Percentiles rank a stretch among this genome's conserved stretches.
These are phyloP conservation scores for sweet orange (Citrus sinensis) DNA, from an alignment of 345 rosid species.

Conservation along the genomic window DVS_A1.0 CM039164.1:24919501-24920000, in stretches of 20 bases:
- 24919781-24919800: constrained; percentile 16
- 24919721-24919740: background rate
- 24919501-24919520: background rate
- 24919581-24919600: background rate
- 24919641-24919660: constrained; percentile 21
- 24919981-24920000: no score
- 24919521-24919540: constrained; percentile 22
- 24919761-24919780: constrained; percentile 19
- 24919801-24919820: background rate
- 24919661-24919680: constrained; percentile 9
- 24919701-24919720: no score
- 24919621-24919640: constrained; percentile 14
- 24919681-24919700: background rate
- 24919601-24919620: background rate
- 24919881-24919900: no score
- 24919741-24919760: background rate
- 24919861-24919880: background rate
- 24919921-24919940: no score
- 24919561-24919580: background rate
- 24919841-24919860: background rate
- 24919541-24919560: background rate
- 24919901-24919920: no score
- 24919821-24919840: background rate
- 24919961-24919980: no score
- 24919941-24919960: no score